Conservation (phyloP, 352 stramenopile genomes). For the Lagenidium giganteum region DNA sequence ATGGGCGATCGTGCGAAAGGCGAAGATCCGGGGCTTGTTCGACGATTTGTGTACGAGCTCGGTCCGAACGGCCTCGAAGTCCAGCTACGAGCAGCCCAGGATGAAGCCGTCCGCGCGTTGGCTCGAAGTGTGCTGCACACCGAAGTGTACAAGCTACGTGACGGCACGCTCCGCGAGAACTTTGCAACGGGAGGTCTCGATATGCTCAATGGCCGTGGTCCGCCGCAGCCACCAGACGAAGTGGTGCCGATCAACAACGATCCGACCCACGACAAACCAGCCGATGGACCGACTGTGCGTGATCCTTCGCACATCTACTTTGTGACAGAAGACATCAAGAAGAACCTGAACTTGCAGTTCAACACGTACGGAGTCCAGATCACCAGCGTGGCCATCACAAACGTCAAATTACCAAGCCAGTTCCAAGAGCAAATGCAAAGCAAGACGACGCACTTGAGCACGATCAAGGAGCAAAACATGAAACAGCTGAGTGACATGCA, state of each 20-base stretch:
- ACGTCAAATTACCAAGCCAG: conserved; percentile 49
- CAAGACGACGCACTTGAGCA: conserved; percentile 57
- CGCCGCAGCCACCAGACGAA: too few species aligned
- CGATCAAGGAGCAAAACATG: conserved; percentile 75
- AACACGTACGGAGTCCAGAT: conserved; percentile 73
- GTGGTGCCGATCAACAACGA: too few species aligned
- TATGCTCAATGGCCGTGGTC: too few species aligned
- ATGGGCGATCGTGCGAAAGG: conserved; percentile 68
- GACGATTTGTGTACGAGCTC: conserved; percentile 83
- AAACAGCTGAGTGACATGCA: conserved; percentile 79
- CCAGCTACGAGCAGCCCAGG: conserved; percentile 68
- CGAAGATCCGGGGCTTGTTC: conserved; percentile 71
- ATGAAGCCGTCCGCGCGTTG: conserved; percentile 63
- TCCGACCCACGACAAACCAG: too few species aligned
- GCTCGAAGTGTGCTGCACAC: conserved; percentile 74
- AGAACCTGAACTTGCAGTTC: conserved; percentile 71
- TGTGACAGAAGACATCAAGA: conserved; percentile 68
- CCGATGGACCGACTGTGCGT: conserved; percentile 1
- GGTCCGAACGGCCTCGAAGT: conserved; percentile 67
- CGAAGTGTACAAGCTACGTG: conserved; percentile 66
- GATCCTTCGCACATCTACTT: conserved; percentile 24
- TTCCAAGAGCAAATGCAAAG: conserved; percentile 70
- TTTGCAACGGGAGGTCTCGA: conserved; percentile 34
- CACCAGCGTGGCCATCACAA: conserved; percentile 66
- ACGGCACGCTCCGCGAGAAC: conserved; percentile 43